Conservation (phyloP, 371 early-diverging fungal species). For the Basidiobolus meristosporus region DNA sequence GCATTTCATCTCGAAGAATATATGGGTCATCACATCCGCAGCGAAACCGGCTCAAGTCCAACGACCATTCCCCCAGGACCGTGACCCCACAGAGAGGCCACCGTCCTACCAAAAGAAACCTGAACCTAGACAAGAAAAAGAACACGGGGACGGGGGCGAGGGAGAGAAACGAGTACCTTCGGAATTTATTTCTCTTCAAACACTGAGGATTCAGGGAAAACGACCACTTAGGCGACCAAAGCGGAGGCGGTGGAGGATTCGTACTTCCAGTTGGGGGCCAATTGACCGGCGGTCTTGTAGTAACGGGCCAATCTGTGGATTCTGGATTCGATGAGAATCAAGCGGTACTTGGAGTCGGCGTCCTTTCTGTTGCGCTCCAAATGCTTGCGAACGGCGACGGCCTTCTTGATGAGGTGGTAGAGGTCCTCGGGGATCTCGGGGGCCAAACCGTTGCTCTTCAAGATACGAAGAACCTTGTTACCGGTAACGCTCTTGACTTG, state of each 20-base stretch:
- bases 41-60: too few relatives aligned
- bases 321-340: slow-evolving; percentile 97
- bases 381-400: slow-evolving; percentile 98
- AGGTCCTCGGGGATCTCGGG: slow-evolving; percentile 99
- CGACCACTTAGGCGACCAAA: slow-evolving; percentile 37
- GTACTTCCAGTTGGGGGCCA: slow-evolving; percentile 98
- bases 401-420: slow-evolving; percentile 98
- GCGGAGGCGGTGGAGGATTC: slow-evolving; percentile 69
- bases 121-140: too few relatives aligned
- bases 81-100: too few relatives aligned
- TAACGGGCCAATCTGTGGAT: slow-evolving; percentile 98
- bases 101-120: too few relatives aligned
- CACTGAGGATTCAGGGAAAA: neutral
- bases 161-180: too few relatives aligned
- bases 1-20: too few relatives aligned
- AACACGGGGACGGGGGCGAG: too few relatives aligned
- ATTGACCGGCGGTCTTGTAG: slow-evolving; percentile 96
- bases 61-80: too few relatives aligned
- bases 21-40: too few relatives aligned
- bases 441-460: slow-evolving; percentile 77
- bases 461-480: slow-evolving; percentile 89
- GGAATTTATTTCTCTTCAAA: too few relatives aligned
- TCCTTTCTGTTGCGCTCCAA: slow-evolving; percentile 99
- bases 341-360: slow-evolving; percentile 97
- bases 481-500: slow-evolving; percentile 92